Percentiles rank a stretch among this genome's conserved stretches.
Conservation (phyloP, 805 yeast species). For the Pichia rugopelliculosa region DNA sequence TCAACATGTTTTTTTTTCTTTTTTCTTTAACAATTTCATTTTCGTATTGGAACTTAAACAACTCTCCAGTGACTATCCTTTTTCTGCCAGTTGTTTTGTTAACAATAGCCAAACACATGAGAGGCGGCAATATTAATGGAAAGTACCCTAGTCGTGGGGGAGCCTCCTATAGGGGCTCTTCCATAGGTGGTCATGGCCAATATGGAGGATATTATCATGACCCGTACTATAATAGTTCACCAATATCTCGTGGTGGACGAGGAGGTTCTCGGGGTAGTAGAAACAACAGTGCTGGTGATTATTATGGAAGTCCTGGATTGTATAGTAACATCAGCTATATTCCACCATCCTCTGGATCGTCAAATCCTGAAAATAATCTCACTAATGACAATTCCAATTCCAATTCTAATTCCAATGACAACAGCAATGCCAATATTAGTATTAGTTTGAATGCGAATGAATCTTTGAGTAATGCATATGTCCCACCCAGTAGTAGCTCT, state of each 20-base stretch:
- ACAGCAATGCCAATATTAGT: not conserved
- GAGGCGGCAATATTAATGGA: not conserved
- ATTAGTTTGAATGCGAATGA: not conserved
- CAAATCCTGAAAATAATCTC: not conserved
- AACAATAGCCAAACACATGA: not conserved
- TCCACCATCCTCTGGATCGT: not conserved
- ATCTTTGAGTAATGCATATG: not conserved
- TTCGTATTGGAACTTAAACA: not conserved
- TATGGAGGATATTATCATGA: conserved; percentile 5
- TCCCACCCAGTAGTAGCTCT: not conserved
- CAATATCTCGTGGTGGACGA: not conserved
- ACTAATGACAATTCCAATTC: not conserved
- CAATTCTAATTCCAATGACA: not conserved
- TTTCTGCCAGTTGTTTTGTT: not conserved
- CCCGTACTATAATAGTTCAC: conserved; percentile 3
- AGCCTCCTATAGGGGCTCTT: not conserved
- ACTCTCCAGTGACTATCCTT: not conserved
- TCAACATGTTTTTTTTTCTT: not conserved
- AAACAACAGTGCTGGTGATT: not conserved
- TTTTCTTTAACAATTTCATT: too few relatives aligned
- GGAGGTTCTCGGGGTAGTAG: not conserved
- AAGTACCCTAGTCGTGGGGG: not conserved
- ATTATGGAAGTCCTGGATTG: not conserved
- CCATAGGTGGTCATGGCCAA: not conserved
- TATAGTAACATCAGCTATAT: not conserved